A percentile compares a stretch with the other conserved stretches of the same genome.
Conservation (phyloP, 2,329 filamentous ascomycete genomes). For the Ceratocystis harringtonii region DNA sequence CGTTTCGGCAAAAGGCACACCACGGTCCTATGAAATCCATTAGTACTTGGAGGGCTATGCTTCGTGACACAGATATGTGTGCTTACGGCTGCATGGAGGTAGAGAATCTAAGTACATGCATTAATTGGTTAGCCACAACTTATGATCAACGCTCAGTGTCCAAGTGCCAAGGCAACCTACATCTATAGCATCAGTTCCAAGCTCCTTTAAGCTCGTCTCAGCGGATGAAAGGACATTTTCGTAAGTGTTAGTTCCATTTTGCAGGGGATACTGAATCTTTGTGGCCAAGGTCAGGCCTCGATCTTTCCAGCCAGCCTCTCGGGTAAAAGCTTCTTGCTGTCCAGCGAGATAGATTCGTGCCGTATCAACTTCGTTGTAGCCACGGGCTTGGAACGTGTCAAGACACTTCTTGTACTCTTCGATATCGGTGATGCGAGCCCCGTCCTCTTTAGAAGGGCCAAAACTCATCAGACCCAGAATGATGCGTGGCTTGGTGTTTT, state of each 20-base stretch:
- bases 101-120: slow-evolving; percentile 40
- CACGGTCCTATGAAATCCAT: slow-evolving; percentile 33
- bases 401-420: slow-evolving; percentile 56
- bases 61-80: slow-evolving; percentile 15
- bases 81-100: slow-evolving; percentile 50
- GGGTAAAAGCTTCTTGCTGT: slow-evolving; percentile 65
- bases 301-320: slow-evolving; percentile 61
- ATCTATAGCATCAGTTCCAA: slow-evolving; percentile 60
- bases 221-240: slow-evolving; percentile 50
- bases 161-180: slow-evolving; percentile 25
- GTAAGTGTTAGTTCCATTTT: slow-evolving; percentile 45
- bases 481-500: slow-evolving; percentile 43
- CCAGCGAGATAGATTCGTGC: slow-evolving; percentile 58
- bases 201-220: slow-evolving; percentile 52
- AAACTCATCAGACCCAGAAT: slow-evolving; percentile 84
- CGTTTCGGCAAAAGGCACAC: slow-evolving; percentile 63
- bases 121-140: background rate
- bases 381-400: slow-evolving; percentile 60
- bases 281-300: slow-evolving; percentile 65
- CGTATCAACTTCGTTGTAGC: slow-evolving; percentile 77
- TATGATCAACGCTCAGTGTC: background rate
- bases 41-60: slow-evolving; percentile 21
- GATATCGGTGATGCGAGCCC: slow-evolving; percentile 55
- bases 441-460: slow-evolving; percentile 45
- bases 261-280: slow-evolving; percentile 51